Base-by-base conservation (phyloP, 768 basidiomycete genomes). In the Stropharia rugosoannulata region DNA sequence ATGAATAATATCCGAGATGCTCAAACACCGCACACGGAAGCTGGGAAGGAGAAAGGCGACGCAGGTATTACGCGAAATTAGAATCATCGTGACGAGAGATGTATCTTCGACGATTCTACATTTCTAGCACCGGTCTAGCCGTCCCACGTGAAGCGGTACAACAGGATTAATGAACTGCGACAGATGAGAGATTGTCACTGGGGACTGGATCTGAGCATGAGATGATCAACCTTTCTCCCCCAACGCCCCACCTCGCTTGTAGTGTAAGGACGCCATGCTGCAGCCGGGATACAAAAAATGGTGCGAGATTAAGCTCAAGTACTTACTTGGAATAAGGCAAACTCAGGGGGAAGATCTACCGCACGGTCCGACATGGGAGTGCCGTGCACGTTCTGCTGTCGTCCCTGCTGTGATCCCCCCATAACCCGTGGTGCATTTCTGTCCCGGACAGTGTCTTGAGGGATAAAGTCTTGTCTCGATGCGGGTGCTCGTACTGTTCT, bases 301-400 rank as follows among this genome's bases (percentile, higher is more conserved):
- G 40, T 36, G 51, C 40, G 40, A 56, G 46, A 36, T 13, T 49
- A 51, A 57, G 45, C 27, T 54, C 36, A 49, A 56, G 18, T 43
- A 63, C 72, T 66, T 59, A 72, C 72, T 67, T 71, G 72, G 62
- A 66, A 70, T 59, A 70, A 62, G 38, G 66, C 66, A 59, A 64
- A 55, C 57, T 71, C 70, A 62, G 70, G 67, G 56, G 68, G 64
- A 37, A 67, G 54, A 57, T 67, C 70, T 41, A 64, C 47, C 32
- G 42, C 54, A 53, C 55, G 54, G 59, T 59, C 55, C 57, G 64
- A 64, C 49, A 60, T 43, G 40, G 60, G 52, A n/a, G 60, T 59
- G 48, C 60, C 40, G 19, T 59, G 48, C 40, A 36, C 43, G 16
- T 51, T 52, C 58, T 46, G 55, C 43, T n/a, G 12, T 42, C 38